phyloP scores from a whole-genome alignment of 1,284 basidiomycete genomes.

The Boletus chippewaensis region DNA sequence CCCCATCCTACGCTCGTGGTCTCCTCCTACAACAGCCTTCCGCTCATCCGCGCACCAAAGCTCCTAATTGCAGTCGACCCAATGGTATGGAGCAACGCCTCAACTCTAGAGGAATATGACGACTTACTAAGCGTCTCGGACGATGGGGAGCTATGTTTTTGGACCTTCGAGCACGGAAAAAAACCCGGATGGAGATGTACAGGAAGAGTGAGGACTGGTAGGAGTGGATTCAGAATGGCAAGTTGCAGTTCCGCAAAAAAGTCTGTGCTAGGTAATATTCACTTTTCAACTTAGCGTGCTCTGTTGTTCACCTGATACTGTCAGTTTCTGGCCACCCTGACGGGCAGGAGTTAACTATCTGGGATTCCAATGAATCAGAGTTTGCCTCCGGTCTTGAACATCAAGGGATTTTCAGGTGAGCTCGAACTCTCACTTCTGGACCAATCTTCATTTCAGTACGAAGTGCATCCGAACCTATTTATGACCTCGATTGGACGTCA shows the following conservation, averaged over 20 bases:
- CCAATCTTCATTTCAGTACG: background rate
- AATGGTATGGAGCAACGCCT: constrained; percentile 72
- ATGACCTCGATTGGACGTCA: constrained; percentile 88
- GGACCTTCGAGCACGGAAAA: constrained; percentile 55
- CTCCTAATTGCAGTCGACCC: constrained; percentile 80
- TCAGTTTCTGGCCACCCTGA: constrained; percentile 50
- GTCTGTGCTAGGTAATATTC: constrained; percentile 60
- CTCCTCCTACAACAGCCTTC: constrained; percentile 42
- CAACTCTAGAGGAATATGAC: constrained; percentile 51
- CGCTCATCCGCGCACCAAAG: constrained; percentile 43
- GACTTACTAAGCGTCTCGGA: constrained; percentile 71
- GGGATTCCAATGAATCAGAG: constrained; percentile 92
- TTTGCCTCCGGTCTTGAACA: constrained; percentile 87
- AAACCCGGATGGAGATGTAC: constrained; percentile 57
- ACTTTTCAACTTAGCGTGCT: background rate
- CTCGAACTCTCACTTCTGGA: constrained; percentile 11
- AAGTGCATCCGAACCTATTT: constrained; percentile 47
- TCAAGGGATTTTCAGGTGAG: constrained; percentile 52
- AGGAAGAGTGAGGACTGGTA: constrained; percentile 67
- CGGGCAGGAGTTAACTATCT: constrained; percentile 80
- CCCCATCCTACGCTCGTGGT: constrained; percentile 36
- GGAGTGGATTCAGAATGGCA: constrained; percentile 57
- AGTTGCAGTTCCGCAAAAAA: constrained; percentile 87
- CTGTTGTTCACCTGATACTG: constrained; percentile 9
- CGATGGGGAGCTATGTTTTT: constrained; percentile 74